Base-by-base conservation (phyloP, 176 grass and related monocot species). In the Neostapfia colusana region DNA sequence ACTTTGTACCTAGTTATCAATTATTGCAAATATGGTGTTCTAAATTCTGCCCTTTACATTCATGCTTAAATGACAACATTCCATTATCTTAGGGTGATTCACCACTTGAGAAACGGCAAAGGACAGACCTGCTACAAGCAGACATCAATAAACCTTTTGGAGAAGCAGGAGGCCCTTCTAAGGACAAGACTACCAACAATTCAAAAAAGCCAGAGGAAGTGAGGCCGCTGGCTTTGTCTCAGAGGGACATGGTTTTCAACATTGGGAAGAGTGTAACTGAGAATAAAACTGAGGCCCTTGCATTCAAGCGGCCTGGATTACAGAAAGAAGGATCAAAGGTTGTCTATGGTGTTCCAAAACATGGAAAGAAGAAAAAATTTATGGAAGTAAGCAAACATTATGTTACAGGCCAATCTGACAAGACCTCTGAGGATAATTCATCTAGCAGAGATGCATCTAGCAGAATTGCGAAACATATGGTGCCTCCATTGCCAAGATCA, bases 311-410 rank as follows among this genome's bases (percentile, higher is more conserved):
- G 10, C 77, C 85, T 71, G 91, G 95, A 51, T 78, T 93, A 43
- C 89, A 92, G 72, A 99, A 95, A 56, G 96, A 92, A 90, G 89
- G 96, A 71, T 95, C 96, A 53, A 92, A 86, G 61, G 96, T 99
- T 27, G 83, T 99, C 17, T 90, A 87, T 56, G 96, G 96, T 86
- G 89, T 99, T 65, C 96, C 96, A 66, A 99, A 83, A 86, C 96
- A 90, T 84, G 96, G 96, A 76, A 99, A 95, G 81, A 99, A 87
- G 75, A 89, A 87, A 51, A 99, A 99, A 63, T 99, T 95, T 81
- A 99, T 99, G 96, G 96, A 99, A 73, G 92, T 99, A 34, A 99
- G 96, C 85, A 99, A 95, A 82, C 92, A 92, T 65, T 99, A 94
- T 60, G 82, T 82, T 63, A 70, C 78, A 73, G 95, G 84, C 28